A percentile compares a stretch with the other conserved stretches of the same genome.
phyloP scores from a whole-genome alignment of 495 filamentous ascomycete species.

The Penicillium robsamsonii region DNA sequence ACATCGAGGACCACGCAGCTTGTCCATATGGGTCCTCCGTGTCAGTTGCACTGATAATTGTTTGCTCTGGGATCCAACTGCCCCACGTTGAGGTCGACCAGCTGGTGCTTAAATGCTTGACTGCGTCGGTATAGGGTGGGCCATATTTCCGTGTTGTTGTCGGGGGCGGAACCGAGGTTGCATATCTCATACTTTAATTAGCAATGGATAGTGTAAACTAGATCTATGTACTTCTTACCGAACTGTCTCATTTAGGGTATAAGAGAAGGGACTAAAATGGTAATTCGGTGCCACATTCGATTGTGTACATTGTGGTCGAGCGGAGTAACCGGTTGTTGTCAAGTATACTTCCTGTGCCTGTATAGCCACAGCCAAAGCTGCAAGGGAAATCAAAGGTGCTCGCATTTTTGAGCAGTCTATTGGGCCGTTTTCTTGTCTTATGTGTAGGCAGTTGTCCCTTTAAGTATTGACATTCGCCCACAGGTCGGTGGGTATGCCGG shows the following conservation, averaged over 20 bases:
- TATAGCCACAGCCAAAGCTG: constrained; percentile 9
- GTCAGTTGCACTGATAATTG: constrained; percentile 29
- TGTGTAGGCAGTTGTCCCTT: neutral
- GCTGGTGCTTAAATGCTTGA: constrained; percentile 18
- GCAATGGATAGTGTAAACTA: neutral
- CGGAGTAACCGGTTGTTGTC: constrained; percentile 21
- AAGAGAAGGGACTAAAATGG: constrained; percentile 27
- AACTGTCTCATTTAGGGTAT: constrained; percentile 26
- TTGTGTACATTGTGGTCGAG: constrained; percentile 27
- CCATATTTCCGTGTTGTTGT: constrained; percentile 25
- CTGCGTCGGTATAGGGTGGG: constrained; percentile 20
- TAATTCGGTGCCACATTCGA: constrained; percentile 17
- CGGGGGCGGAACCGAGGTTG: constrained; percentile 28
- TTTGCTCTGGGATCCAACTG: constrained; percentile 30
- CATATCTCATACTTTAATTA: constrained; percentile 19
- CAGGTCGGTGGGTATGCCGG: neutral
- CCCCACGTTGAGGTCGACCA: constrained; percentile 33
- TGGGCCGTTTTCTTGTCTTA: neutral
- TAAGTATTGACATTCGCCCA: neutral
- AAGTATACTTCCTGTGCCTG: constrained; percentile 27
- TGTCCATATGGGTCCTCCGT: constrained; percentile 32
- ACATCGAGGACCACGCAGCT: constrained; percentile 36
- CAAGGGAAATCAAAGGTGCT: neutral
- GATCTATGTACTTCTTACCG: constrained; percentile 11
- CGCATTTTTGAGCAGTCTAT: neutral